phyloP scores from a whole-genome alignment of 2,329 filamentous ascomycete genomes.

The Endocalyx cinctus region DNA sequence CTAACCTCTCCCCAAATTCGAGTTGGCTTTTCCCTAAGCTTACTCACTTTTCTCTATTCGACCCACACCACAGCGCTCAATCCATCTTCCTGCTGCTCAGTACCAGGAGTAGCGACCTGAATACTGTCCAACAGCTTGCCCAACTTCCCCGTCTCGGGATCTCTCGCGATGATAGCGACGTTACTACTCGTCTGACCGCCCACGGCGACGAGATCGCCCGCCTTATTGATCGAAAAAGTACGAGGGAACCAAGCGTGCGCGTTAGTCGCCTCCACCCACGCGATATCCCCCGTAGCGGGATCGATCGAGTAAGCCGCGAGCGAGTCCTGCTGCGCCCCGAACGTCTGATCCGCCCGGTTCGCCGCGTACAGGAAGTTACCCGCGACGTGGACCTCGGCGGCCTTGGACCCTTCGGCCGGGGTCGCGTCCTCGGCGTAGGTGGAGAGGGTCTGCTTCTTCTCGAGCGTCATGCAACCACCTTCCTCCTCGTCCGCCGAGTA shows the following conservation, averaged over 20 bases:
- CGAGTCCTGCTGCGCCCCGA: conserved; percentile 50
- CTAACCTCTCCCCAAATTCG: no score
- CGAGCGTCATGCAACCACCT: conserved; percentile 41
- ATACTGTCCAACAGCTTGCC: conserved; percentile 40
- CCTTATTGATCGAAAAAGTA: conserved; percentile 57
- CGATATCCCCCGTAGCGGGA: conserved; percentile 40
- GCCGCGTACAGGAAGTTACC: conserved; percentile 55
- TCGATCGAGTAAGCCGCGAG: conserved; percentile 48
- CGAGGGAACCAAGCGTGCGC: conserved; percentile 57
- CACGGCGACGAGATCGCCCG: conserved; percentile 56
- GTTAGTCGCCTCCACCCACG: conserved; percentile 49
- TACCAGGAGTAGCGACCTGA: conserved; percentile 35
- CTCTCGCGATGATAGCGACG: conserved; percentile 53
- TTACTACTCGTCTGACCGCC: conserved; percentile 57
- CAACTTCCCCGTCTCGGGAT: conserved; percentile 51
- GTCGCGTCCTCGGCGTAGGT: conserved; percentile 40
- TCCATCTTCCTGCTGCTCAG: conserved; percentile 40
- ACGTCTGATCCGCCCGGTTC: conserved; percentile 58
- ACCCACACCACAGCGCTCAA: conserved; percentile 44
- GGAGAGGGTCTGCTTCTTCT: conserved; percentile 38
- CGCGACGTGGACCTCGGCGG: conserved; percentile 48
- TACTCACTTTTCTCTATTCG: conserved; percentile 30
- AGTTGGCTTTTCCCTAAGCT: background rate
- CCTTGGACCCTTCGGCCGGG: conserved; percentile 42
- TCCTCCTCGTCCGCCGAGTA: conserved; percentile 31